Evolutionary conservation across 1,139 yeast species (phyloP).

Genomic region (Candida freyschussii): DNA sequence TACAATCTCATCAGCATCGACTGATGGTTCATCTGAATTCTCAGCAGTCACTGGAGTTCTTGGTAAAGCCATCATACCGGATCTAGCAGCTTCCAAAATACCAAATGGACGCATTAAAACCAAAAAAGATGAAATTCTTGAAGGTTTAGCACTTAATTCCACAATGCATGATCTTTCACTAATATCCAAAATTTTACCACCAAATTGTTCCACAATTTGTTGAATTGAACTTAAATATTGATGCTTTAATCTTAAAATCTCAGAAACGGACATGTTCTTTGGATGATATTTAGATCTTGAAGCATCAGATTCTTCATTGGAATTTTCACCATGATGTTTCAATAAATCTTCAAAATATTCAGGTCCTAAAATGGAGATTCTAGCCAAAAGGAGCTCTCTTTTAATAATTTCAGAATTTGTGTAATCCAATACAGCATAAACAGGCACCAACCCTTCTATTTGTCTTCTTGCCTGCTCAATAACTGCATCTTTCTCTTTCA

Average conservation of each 20-base stretch:
- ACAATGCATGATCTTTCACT: constrained; percentile 92
- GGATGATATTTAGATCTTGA: constrained; percentile 67
- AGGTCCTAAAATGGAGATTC: constrained; percentile 91
- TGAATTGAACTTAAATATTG: constrained; percentile 81
- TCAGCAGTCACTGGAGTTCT: constrained; percentile 70
- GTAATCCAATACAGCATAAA: constrained; percentile 95
- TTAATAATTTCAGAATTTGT: constrained; percentile 84
- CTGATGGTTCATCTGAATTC: constrained; percentile 42
- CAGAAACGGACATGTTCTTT: constrained; percentile 82
- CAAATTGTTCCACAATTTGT: constrained; percentile 77
- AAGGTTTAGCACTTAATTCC: constrained; percentile 91
- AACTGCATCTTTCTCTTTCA: constrained; percentile 92
- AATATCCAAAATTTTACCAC: constrained; percentile 89
- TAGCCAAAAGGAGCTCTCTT: constrained; percentile 85
- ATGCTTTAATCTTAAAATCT: constrained; percentile 92
- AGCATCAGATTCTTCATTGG: constrained; percentile 28
- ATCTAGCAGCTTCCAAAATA: constrained; percentile 89
- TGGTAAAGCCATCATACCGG: constrained; percentile 98
- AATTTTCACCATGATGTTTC: constrained; percentile 57
- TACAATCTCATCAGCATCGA: constrained; percentile 65
- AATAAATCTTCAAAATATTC: constrained; percentile 95
- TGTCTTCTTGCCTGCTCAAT: constrained; percentile 99
- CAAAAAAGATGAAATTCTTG: constrained; percentile 79
- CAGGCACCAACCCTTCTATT: constrained; percentile 96
- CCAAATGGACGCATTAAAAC: constrained; percentile 94